Percentiles rank a stretch among this genome's conserved stretches.
These are phyloP conservation scores for Panicum virgatum DNA, from an alignment of 202 grass and related monocot species.

Conservation along the genomic window DNA sequence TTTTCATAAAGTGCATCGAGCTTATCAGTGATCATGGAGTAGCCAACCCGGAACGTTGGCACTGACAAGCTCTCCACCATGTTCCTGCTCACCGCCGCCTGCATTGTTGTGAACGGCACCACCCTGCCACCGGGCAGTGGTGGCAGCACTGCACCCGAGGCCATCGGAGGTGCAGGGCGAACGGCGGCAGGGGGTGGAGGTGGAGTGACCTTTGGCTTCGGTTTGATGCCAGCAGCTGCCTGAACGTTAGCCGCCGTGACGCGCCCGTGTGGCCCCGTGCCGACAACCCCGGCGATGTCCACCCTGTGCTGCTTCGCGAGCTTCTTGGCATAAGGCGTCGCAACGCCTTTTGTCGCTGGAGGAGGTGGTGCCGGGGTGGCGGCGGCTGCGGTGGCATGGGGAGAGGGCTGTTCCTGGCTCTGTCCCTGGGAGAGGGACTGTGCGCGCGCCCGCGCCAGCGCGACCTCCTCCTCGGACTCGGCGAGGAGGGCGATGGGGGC, in stretches of 20 bases:
- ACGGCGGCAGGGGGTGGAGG: conserved; percentile 16
- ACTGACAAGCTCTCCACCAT: conserved; percentile 87
- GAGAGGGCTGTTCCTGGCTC: conserved; percentile 28
- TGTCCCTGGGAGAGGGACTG: conserved; percentile 51
- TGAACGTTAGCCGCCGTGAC: conserved; percentile 74
- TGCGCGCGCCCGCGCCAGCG: conserved; percentile 39
- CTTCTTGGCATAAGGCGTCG: conserved; percentile 83
- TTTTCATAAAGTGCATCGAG: conserved; percentile 77
- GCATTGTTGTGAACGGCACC: conserved; percentile 86
- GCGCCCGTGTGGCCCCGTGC: conserved; percentile 64
- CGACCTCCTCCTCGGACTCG: conserved; percentile 83
- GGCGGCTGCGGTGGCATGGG: conserved; percentile 14
- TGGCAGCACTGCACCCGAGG: conserved; percentile 29
- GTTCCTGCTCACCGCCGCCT: conserved; percentile 81
- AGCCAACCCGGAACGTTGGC: conserved; percentile 72
- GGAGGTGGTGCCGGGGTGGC: conserved; percentile 5
- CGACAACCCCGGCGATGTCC: conserved; percentile 56
- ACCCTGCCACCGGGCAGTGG: conserved; percentile 54
- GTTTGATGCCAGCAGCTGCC: conserved; percentile 66
- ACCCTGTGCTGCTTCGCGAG: conserved; percentile 82
- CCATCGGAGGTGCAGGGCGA: not conserved
- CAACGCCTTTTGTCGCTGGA: conserved; percentile 42
- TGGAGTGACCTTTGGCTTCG: conserved; percentile 34
- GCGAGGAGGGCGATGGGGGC: conserved; percentile 90
- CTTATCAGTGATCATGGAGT: conserved; percentile 63